These are phyloP conservation scores for Lactarius tabidus DNA, from an alignment of 768 basidiomycete species.

Conservation along the genomic window DNA sequence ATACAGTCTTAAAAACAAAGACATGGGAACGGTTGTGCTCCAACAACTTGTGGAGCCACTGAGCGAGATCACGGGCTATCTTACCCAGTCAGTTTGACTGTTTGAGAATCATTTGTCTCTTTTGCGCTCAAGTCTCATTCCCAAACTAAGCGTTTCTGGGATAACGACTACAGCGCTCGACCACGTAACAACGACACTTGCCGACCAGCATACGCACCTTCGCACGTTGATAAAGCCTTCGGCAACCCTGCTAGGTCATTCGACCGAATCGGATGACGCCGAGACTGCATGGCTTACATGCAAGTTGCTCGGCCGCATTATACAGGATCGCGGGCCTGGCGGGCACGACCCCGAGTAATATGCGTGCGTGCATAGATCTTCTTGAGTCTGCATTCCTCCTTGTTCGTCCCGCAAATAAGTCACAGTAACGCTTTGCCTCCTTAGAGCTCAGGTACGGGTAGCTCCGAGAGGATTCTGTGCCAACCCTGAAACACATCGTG, in stretches of 20 bases:
- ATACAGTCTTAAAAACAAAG: too few relatives aligned
- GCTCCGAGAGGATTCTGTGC: too few relatives aligned
- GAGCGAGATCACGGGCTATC: constrained; percentile 82
- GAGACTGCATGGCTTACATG: too few relatives aligned
- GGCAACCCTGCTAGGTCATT: constrained; percentile 89
- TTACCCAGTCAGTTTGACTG: constrained; percentile 64
- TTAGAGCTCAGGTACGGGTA: too few relatives aligned
- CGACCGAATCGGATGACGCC: constrained; percentile 74
- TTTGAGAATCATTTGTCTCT: neutral
- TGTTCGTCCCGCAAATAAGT: too few relatives aligned
- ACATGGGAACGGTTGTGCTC: constrained; percentile 67
- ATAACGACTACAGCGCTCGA: constrained; percentile 74
- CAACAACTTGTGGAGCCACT: constrained; percentile 87
- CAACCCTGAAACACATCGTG: too few relatives aligned
- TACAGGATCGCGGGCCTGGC: constrained; percentile 77
- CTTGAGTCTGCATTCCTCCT: too few relatives aligned
- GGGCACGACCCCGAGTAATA: constrained; percentile 96
- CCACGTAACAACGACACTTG: constrained; percentile 69
- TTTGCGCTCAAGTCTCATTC: neutral
- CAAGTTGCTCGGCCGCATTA: constrained; percentile 89
- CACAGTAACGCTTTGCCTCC: too few relatives aligned
- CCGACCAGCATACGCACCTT: constrained; percentile 64
- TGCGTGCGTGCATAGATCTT: constrained; percentile 81
- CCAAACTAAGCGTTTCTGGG: constrained; percentile 78
- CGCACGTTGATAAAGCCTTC: constrained; percentile 52